These are phyloP conservation scores for Henckelia pumila DNA, from an alignment of 257 asterid species.

Conservation along the genomic window DNA sequence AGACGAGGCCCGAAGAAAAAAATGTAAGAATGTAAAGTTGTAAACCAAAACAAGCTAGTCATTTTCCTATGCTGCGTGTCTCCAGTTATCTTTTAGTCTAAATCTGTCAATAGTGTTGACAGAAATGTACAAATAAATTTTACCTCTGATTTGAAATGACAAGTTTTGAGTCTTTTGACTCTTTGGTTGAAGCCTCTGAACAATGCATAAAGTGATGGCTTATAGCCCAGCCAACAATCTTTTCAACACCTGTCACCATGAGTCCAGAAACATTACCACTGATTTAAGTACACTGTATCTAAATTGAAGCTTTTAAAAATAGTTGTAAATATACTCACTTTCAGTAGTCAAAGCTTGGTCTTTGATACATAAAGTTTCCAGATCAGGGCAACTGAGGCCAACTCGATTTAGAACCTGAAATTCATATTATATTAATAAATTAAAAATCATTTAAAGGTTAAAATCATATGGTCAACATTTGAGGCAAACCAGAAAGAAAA, in stretches of 20 bases:
- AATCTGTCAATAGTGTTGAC: slow-evolving; percentile 10
- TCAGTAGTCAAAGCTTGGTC: slow-evolving; percentile 83
- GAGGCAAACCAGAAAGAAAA: not conserved
- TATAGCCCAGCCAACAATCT: slow-evolving; percentile 79
- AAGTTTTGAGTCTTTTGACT: slow-evolving; percentile 48
- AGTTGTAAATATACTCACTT: slow-evolving; percentile 44
- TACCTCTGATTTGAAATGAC: slow-evolving; percentile 66
- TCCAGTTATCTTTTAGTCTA: slow-evolving; percentile 9
- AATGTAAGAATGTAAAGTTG: slow-evolving; percentile 27
- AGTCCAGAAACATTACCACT: slow-evolving; percentile 24
- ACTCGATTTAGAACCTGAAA: slow-evolving; percentile 61
- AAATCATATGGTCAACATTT: not conserved
- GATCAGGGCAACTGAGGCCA: slow-evolving; percentile 67
- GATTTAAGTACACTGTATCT: slow-evolving; percentile 12
- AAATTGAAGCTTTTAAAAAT: slow-evolving; percentile 26
- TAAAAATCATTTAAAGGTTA: not conserved
- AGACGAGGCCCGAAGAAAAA: slow-evolving; percentile 25
- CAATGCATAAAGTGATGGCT: slow-evolving; percentile 78
- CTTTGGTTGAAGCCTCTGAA: slow-evolving; percentile 45
- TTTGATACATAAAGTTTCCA: slow-evolving; percentile 66
- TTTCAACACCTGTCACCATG: slow-evolving; percentile 60
- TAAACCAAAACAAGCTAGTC: slow-evolving; percentile 4
- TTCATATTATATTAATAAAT: too few species aligned
- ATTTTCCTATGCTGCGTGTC: slow-evolving; percentile 9
- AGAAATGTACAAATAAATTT: slow-evolving; percentile 13